phyloP scores from a whole-genome alignment of 2,329 filamentous ascomycete species.

The Alternaria novae-zelandiae region DNA sequence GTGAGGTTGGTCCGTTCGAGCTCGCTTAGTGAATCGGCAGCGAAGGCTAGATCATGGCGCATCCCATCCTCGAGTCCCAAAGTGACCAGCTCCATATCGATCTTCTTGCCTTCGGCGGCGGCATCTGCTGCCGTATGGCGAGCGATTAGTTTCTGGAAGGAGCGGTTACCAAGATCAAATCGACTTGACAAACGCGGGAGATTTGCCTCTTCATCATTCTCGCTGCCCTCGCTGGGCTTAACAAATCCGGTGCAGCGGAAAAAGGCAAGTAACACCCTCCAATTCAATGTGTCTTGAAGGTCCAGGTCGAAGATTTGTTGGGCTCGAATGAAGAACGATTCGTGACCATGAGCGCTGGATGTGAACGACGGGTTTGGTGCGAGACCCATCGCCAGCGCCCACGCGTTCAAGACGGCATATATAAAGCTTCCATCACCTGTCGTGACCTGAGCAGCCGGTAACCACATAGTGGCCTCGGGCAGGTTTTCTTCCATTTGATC shows the following conservation, averaged over 20 bases:
- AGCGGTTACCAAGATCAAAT: conserved; percentile 7
- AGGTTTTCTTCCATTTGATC: not conserved
- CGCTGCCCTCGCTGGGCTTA: not conserved
- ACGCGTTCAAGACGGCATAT: conserved; percentile 22
- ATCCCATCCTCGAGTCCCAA: not conserved
- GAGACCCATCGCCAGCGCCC: conserved; percentile 26
- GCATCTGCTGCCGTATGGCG: not conserved
- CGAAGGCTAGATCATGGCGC: not conserved
- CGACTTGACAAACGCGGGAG: not conserved
- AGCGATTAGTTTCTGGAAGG: not conserved
- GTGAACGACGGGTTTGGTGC: conserved; percentile 8
- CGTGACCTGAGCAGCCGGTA: conserved; percentile 4
- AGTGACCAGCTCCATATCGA: not conserved
- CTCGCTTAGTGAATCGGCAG: not conserved
- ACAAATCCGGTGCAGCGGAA: conserved; percentile 10
- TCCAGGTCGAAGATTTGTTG: conserved; percentile 11
- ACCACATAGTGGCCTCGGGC: conserved; percentile 1
- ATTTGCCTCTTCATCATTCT: not conserved
- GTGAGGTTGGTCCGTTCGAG: not conserved
- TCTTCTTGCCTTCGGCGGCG: not conserved
- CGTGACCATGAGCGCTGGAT: not conserved
- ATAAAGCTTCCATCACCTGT: not conserved
- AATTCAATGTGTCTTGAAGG: conserved; percentile 7
- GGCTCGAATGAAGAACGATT: conserved; percentile 8
- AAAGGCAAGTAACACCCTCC: conserved; percentile 18